These are phyloP conservation scores for Gossypium arboreum DNA, from an alignment of 345 rosid genomes.

Conservation along the genomic window DNA sequence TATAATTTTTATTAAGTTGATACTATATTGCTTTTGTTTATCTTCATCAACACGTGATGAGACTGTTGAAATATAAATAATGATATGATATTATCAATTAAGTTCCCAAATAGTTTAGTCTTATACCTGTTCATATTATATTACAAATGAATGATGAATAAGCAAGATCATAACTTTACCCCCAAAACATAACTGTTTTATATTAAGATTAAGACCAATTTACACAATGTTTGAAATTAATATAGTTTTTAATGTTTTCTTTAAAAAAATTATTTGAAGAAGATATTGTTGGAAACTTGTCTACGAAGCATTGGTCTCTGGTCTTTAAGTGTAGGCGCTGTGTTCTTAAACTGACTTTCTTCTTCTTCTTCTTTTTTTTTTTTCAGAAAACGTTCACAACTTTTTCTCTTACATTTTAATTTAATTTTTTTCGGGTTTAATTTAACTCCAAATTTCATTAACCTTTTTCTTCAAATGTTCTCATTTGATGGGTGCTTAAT, in stretches of 20 bases:
- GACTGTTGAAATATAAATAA: no score
- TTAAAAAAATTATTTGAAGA: not conserved
- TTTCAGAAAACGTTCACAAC: not conserved
- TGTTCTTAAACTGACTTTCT: constrained; percentile 20
- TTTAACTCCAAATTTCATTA: not conserved
- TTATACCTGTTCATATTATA: no score
- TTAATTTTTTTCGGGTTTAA: not conserved
- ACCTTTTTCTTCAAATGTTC: constrained; percentile 3
- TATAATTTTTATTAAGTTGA: no score
- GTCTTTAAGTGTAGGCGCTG: constrained; percentile 14
- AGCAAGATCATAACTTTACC: no score
- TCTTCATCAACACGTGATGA: no score
- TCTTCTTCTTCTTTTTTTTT: not conserved
- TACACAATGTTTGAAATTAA: not conserved
- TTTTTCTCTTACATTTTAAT: not conserved
- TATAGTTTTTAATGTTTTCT: not conserved
- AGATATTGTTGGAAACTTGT: not conserved
- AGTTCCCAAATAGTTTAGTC: no score
- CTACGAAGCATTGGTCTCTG: constrained; percentile 10
- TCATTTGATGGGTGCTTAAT: constrained; percentile 9
- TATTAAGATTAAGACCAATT: not conserved
- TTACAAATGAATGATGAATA: no score
- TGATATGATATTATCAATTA: no score
- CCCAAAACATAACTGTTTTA: not conserved
- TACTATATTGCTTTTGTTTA: no score